Evolutionary conservation across 805 yeast species (phyloP), one percentile per base, ranked within the genome.

Genomic region (Saccharomycopsis sp.): DNA sequence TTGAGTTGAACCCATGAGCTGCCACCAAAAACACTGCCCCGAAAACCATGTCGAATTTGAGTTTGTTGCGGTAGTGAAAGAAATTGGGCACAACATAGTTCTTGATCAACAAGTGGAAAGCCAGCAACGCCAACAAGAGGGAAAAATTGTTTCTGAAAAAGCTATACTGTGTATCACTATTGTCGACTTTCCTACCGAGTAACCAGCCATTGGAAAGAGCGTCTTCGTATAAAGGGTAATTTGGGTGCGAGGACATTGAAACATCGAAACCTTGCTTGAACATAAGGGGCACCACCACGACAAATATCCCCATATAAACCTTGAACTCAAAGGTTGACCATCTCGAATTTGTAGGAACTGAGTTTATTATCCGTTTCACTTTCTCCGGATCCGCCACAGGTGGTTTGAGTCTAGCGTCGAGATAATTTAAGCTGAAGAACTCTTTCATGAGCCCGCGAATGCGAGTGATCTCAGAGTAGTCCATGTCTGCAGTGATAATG

Each of bases 161-260:
- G 19, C 84, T 61, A 55, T 89, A 92, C 59, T 92, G 99, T 23
- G 69, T 66, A 57, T 92, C 99, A 4, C 95, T 81, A 56, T 89
- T 88, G 58, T 92, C 98, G 31, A 86, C 94, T 59, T 80, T 81
- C 19, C 95, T 63, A 6, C 95, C 96, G 55, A 80, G 74, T 51
- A 87, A 62, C 97, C 97, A 89, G 4, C 98, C 97, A 4, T 75
- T 66, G 21, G 80, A 68, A 38, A 89, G 64, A 29, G 79, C 62
- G 37, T 73, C 69, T 49, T 71, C 70, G 54, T 71, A 86, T 37
- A 64, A 64, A 15, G 70, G 68, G 55, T 80, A 89, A 54, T 86
- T 86, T 8, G 81, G 78, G 52, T 83, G 85, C 2, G 75, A 63
- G 49, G 77, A 80, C 52, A 76, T 77, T 25, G 88, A 79, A 6